phyloP scores from a whole-genome alignment of 176 grass and related monocot genomes.

The Canna indica region DNA sequence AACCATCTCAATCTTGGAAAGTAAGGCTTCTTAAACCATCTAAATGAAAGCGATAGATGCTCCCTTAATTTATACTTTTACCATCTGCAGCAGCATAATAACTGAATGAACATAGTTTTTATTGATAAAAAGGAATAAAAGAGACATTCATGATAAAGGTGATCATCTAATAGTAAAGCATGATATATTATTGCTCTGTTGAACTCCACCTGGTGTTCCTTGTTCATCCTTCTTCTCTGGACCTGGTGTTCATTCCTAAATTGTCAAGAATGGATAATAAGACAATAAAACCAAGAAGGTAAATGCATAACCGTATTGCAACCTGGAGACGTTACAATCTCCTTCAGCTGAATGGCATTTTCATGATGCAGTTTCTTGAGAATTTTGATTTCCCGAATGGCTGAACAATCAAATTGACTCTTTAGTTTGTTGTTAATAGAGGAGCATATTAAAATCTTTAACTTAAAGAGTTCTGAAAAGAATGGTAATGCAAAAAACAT shows the following conservation, averaged over 20 bases:
- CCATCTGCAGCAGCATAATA: too few species aligned
- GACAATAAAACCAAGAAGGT: constrained; percentile 17
- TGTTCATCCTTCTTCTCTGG: constrained; percentile 83
- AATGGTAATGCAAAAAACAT: too few species aligned
- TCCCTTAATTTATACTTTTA: too few species aligned
- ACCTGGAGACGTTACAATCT: constrained; percentile 91
- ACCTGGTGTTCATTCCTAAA: constrained; percentile 31
- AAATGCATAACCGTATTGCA: constrained; percentile 3
- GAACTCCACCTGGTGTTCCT: constrained; percentile 61
- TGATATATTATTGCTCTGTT: too few species aligned
- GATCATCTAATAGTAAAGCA: too few species aligned
- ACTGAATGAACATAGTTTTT: too few species aligned
- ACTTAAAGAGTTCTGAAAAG: too few species aligned
- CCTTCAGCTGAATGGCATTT: constrained; percentile 89
- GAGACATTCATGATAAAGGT: too few species aligned
- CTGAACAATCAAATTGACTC: constrained; percentile 28
- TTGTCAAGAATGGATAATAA: not conserved
- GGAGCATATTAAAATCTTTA: too few species aligned
- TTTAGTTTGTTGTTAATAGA: too few species aligned
- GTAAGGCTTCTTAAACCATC: constrained; percentile 95
- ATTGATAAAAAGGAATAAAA: too few species aligned
- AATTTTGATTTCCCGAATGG: constrained; percentile 94
- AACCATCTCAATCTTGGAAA: constrained; percentile 77
- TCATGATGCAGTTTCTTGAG: constrained; percentile 82
- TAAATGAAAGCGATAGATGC: constrained; percentile 54